Base-by-base conservation (phyloP, 1,284 basidiomycete genomes). In the Stygiomarasmius scandens region DNA sequence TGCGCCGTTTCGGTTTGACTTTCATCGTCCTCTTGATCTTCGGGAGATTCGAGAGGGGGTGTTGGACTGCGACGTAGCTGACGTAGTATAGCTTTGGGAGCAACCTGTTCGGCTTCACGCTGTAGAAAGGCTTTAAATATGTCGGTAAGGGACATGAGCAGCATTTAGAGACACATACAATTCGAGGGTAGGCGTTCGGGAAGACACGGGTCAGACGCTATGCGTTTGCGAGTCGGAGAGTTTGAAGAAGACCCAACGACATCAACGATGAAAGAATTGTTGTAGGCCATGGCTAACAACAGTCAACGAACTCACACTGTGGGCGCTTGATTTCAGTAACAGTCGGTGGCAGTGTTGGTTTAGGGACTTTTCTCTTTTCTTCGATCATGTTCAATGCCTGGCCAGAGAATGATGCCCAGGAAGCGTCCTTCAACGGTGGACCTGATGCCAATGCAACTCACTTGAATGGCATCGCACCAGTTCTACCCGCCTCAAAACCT, bases 151-250 rank as follows among this genome's bases (percentile, higher is more conserved):
- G 49, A 47, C 38, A 55, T 54, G 56, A 55, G 59, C 19, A 25
- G 46, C 24, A 20, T 41, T 59, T 52, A 51, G 38, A 52, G 45
- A 49, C 46, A 76, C 79, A 55, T 63, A 87, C 89, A 79, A 56
- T 71, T 81, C 16, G 83, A 81, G 20, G 90, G 90, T 43, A 92
- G 76, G n/a, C 88, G 78, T 49, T 78, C 80, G 45, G 83, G 84
- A 44, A 92, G 76, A 70, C 86, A 88, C 54, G 81, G 81, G n/a
- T 82, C 74, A 3, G 81, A 78, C 11, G 62, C 60, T 3, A 83
- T 59, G 46, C 76, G 78, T 62, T 68, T 76, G 60, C 75, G 67
- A 66, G 48, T 58, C 14, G 14, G 49, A 52, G 46, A 14, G 50
- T 55, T 56, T 23, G 51, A 58, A 58, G 60, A 57, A 27, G 29